These are phyloP conservation scores for Trichoderma brevicompactum DNA, from an alignment of 2,329 filamentous ascomycete genomes.

Conservation along the genomic window DNA sequence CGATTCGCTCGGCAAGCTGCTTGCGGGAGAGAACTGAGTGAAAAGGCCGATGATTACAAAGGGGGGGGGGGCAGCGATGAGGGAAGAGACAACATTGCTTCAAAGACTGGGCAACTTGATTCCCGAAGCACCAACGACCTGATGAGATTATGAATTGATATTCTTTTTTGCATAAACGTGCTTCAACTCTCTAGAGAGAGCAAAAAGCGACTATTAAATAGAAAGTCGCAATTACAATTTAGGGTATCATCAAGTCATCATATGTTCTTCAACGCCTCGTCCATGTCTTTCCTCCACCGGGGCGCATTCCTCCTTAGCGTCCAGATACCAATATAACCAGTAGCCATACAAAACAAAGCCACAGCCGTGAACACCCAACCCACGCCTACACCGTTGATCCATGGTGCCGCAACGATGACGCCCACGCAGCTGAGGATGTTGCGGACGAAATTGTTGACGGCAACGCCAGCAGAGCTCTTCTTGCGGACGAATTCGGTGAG, in stretches of 20 bases:
- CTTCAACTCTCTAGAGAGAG: not conserved
- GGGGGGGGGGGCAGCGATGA: no score
- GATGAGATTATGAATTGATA: no score
- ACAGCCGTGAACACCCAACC: conserved; percentile 74
- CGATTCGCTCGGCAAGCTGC: conserved; percentile 57
- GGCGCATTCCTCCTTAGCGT: conserved; percentile 63
- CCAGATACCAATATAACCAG: conserved; percentile 62
- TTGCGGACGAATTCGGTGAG: conserved; percentile 82
- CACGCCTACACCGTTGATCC: conserved; percentile 71
- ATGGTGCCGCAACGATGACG: conserved; percentile 69
- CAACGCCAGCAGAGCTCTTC: conserved; percentile 72
- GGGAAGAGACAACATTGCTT: no score
- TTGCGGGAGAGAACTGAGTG: conserved; percentile 37
- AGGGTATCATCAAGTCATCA: conserved; percentile 16
- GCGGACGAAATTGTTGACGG: conserved; percentile 79
- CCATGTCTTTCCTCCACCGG: conserved; percentile 68
- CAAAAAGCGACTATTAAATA: not conserved
- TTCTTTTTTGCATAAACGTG: no score
- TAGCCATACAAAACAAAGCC: conserved; percentile 58
- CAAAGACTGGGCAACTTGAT: no score
- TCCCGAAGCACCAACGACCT: no score
- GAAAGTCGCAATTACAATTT: not conserved
- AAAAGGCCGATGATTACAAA: not conserved
- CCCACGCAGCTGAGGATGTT: conserved; percentile 79
- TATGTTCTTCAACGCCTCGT: conserved; percentile 48